Conservation (phyloP, 768 basidiomycete species). For the Boletus eberwhitei region DNA sequence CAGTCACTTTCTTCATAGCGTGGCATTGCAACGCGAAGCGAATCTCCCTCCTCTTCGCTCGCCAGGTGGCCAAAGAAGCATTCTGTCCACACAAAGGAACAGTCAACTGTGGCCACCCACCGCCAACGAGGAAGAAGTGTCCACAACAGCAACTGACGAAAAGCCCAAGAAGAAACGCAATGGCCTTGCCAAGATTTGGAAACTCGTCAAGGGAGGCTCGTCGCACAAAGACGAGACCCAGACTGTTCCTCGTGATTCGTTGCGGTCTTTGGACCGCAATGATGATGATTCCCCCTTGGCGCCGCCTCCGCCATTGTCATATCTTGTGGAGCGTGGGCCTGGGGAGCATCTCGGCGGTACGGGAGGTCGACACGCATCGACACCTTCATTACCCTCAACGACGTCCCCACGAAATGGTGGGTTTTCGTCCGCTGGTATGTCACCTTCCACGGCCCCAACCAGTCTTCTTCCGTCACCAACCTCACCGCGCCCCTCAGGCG, state of each 20-base stretch:
- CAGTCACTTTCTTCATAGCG: slow-evolving; percentile 37
- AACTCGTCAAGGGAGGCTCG: slow-evolving; percentile 60
- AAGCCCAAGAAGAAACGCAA: slow-evolving; percentile 76
- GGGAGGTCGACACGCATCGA: slow-evolving; percentile 58
- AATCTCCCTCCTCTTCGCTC: slow-evolving; percentile 31
- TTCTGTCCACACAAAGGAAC: slow-evolving; percentile 36
- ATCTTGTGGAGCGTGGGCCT: slow-evolving; percentile 63
- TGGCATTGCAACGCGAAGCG: slow-evolving; percentile 73
- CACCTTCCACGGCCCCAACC: slow-evolving; percentile 72
- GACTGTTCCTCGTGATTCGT: slow-evolving; percentile 29
- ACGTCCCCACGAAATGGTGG: slow-evolving; percentile 53
- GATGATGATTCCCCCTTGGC: slow-evolving; percentile 78
- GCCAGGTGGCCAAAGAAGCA: slow-evolving; percentile 35
- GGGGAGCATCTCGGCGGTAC: slow-evolving; percentile 46
- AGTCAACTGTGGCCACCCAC: slow-evolving; percentile 53
- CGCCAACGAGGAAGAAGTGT: slow-evolving; percentile 33
- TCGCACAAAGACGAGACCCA: slow-evolving; percentile 38
- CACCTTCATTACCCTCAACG: slow-evolving; percentile 63
- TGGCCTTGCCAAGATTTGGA: slow-evolving; percentile 79
- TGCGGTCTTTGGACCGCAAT: slow-evolving; percentile 38
- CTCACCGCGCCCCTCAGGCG: slow-evolving; percentile 62
- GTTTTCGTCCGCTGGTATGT: slow-evolving; percentile 58
- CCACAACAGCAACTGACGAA: slow-evolving; percentile 32
- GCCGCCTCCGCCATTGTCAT: slow-evolving; percentile 89
- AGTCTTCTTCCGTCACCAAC: slow-evolving; percentile 73